Base-by-base conservation (phyloP, 176 grass and related monocot species). In the Cenchrus fungigraminus region DNA sequence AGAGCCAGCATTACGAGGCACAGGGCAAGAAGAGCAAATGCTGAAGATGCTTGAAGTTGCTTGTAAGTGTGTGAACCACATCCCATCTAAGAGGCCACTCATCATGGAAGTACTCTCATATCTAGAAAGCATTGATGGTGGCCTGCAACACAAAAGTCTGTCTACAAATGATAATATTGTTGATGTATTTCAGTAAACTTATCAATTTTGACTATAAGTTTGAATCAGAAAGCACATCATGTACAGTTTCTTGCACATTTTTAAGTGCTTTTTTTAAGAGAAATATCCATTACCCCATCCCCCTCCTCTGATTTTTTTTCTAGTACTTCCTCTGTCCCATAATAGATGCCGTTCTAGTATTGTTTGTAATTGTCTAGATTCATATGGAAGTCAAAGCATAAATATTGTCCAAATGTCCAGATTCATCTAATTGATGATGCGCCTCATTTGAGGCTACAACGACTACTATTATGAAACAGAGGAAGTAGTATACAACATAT, bases 21-120 rank as follows among this genome's bases (percentile, higher is more conserved):
- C 44, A 32, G 79, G 79, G 46, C 29, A 83, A 71, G 84, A 90
- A 44, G 77, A 77, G 70, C 79, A 90, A 64, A 90, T 90, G 78
- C 65, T 87, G 32, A 77, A 78, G 57, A 66, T 90, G 66, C 81
- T 90, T 76, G 89, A 90, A 73, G 84, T 52, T 50, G 89, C 89
- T 71, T 90, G 89, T 65, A 68, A 57, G 47, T 90, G 89, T 87
- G 72, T 90, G 55, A 82, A 79, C 66, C 31, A 55, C 47, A 83
- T 79, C 50, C 73, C 84, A 20, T 14, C 16, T 28, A 73, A 63
- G 19, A 87, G 89, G 63, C 89, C 89, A 42, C 9, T 28, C 37
- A 79, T 90, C 43, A 45, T 60, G 20, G 79, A 90, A 79, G 79
- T 90, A 29, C 73, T 84, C 4, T 46, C 29, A 31, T 90, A 67